Percentiles rank a stretch among this genome's conserved stretches.
Evolutionary conservation across 495 filamentous ascomycete species (phyloP).

Genomic region (Xanthoparmelia taractica): DNA sequence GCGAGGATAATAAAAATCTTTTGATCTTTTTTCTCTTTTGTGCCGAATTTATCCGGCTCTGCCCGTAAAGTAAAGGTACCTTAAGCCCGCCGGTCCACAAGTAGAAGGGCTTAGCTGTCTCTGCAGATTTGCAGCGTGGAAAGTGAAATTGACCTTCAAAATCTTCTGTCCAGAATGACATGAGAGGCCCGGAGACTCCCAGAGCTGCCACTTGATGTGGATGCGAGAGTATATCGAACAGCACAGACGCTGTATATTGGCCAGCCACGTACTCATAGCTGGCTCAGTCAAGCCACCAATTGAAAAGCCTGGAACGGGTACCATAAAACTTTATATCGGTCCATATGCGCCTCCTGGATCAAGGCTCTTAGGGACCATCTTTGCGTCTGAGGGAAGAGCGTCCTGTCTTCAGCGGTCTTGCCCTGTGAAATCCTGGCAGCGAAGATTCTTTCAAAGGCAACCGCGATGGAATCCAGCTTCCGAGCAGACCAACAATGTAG

Average conservation of each 20-base stretch:
- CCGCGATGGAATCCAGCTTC: neutral
- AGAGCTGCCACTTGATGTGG: neutral
- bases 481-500: neutral
- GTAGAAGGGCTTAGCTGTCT: neutral
- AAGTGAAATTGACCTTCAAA: neutral
- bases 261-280: neutral
- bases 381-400: neutral
- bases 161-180: conserved; percentile 4
- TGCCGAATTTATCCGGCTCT: neutral
- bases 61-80: no score
- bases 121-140: neutral
- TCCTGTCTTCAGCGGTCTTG: neutral
- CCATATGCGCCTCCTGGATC: neutral
- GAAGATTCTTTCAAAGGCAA: neutral
- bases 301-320: neutral
- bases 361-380: neutral
- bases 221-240: neutral
- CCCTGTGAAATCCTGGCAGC: neutral
- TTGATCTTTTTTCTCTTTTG: neutral
- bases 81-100: conserved; percentile 5
- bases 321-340: neutral
- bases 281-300: neutral
- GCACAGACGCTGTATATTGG: neutral
- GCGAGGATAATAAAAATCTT: no score
- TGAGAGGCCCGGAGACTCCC: neutral